Evolutionary conservation across 768 basidiomycete genomes (phyloP).

Genomic region (Russula dissimulans): DNA sequence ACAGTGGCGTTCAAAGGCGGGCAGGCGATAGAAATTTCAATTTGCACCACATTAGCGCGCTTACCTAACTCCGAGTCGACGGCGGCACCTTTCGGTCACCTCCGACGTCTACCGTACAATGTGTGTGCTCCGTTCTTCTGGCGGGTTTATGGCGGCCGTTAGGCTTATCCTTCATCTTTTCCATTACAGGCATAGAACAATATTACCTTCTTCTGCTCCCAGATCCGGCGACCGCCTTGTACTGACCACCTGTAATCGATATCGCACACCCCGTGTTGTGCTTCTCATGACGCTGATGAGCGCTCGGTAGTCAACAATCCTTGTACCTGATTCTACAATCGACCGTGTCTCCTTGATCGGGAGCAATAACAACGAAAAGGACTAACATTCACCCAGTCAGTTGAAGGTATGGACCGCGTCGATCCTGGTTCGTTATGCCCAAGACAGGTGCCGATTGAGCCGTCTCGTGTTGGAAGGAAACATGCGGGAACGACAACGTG

Average conservation of each 20-base stretch:
- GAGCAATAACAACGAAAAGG: background rate
- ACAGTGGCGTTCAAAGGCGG: background rate
- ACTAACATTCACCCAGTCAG: background rate
- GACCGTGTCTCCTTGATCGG: background rate
- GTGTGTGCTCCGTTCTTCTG: background rate
- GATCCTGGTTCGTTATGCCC: background rate
- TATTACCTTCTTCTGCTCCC: conserved; percentile 3
- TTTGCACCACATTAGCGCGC: background rate
- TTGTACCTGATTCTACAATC: conserved; percentile 3
- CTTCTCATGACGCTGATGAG: background rate
- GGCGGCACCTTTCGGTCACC: background rate
- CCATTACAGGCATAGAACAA: conserved; percentile 1
- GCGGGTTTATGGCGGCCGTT: conserved; percentile 6
- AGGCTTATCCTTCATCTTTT: conserved; percentile 11
- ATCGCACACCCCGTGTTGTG: background rate
- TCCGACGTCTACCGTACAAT: background rate
- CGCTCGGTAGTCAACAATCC: background rate
- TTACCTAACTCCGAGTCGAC: background rate
- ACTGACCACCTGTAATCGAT: conserved; percentile 9
- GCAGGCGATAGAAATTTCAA: background rate
- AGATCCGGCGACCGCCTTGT: background rate
- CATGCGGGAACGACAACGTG: background rate
- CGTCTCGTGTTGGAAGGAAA: background rate
- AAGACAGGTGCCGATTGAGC: background rate
- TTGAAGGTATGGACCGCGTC: background rate